Conservation (phyloP, 129 eudicot species). For the Saposhnikovia divaricata region DNA sequence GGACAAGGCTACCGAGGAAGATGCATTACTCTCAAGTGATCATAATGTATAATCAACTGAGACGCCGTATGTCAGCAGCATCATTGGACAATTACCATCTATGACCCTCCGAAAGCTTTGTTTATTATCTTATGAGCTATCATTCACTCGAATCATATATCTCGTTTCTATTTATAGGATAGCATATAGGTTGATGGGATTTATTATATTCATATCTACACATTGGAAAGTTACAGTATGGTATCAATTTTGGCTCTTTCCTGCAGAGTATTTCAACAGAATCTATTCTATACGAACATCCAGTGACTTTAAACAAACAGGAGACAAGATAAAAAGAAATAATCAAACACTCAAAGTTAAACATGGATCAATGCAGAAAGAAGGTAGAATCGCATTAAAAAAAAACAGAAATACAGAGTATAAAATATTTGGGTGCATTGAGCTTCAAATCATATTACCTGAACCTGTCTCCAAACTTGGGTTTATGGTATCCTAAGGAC, state of each 20-base stretch:
- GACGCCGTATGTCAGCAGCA: neutral
- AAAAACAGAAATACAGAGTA: too few species aligned
- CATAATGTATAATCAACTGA: slow-evolving; percentile 52
- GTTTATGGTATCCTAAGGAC: too few species aligned
- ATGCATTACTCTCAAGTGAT: slow-evolving; percentile 51
- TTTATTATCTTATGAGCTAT: neutral
- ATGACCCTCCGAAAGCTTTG: neutral
- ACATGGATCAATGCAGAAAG: too few species aligned
- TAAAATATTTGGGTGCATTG: too few species aligned
- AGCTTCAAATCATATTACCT: too few species aligned
- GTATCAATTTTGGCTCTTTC: neutral
- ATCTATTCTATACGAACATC: neutral
- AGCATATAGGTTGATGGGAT: neutral
- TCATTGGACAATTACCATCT: neutral
- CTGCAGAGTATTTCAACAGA: neutral
- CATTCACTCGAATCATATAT: neutral
- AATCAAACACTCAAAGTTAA: too few species aligned
- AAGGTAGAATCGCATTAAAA: too few species aligned
- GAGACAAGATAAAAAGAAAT: too few species aligned
- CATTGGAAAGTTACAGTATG: neutral
- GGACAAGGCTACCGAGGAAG: slow-evolving; percentile 49
- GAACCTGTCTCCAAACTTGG: too few species aligned
- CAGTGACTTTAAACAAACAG: too few species aligned
- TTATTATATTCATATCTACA: neutral
- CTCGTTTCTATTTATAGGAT: neutral